Evolutionary conservation across 1,139 yeast genomes (phyloP).

Genomic region (Yamadazyma blattariae): DNA sequence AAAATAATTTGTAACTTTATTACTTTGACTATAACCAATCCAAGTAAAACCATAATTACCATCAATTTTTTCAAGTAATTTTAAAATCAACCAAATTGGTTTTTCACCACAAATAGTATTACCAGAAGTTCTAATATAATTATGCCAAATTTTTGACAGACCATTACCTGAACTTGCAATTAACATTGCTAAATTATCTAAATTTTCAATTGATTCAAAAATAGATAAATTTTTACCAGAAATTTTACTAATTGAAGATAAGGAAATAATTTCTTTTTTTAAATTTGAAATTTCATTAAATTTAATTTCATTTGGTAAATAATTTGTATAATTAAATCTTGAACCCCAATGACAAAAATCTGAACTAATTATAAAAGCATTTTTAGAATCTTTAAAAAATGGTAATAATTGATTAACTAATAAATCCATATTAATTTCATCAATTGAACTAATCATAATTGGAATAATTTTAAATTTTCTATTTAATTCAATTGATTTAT

Average conservation of each 20-base stretch:
- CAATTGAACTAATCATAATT: slow-evolving; percentile 69
- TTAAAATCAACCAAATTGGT: slow-evolving; percentile 67
- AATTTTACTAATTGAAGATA: slow-evolving; percentile 13
- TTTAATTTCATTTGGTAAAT: slow-evolving; percentile 32
- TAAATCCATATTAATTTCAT: slow-evolving; percentile 37
- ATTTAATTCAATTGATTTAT: slow-evolving; percentile 19
- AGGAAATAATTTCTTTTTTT: slow-evolving; percentile 12
- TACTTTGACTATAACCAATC: slow-evolving; percentile 84
- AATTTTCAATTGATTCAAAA: slow-evolving; percentile 64
- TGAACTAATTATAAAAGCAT: slow-evolving; percentile 77
- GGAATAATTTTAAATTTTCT: slow-evolving; percentile 63
- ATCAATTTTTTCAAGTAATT: slow-evolving; percentile 38
- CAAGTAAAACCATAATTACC: slow-evolving; percentile 46
- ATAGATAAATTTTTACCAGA: slow-evolving; percentile 47
- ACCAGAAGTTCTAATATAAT: slow-evolving; percentile 65
- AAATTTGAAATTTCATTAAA: too few species aligned
- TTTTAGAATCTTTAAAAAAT: slow-evolving; percentile 52
- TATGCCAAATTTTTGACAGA: slow-evolving; percentile 60
- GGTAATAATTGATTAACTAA: slow-evolving; percentile 52
- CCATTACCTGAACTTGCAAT: slow-evolving; percentile 55
- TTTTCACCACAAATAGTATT: slow-evolving; percentile 94
- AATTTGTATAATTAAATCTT: slow-evolving; percentile 69
- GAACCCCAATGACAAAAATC: slow-evolving; percentile 98
- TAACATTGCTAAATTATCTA: slow-evolving; percentile 71
- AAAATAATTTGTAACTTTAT: slow-evolving; percentile 38